Conservation (phyloP, 2,329 filamentous ascomycete species). For the Claviceps arundinis region DNA sequence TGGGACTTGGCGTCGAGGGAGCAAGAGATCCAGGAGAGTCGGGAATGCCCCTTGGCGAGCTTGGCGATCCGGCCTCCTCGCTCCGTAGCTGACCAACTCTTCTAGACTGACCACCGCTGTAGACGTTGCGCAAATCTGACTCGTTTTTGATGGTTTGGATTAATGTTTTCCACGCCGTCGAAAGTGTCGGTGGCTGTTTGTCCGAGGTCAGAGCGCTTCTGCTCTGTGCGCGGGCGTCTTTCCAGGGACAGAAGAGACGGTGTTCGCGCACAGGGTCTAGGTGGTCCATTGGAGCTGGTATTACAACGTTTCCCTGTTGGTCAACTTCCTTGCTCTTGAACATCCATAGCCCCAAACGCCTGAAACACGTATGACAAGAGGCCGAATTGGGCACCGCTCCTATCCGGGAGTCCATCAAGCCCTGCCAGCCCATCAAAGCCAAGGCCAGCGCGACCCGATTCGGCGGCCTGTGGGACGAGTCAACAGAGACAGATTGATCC, state of each 20-base stretch:
- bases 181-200: conserved; percentile 16
- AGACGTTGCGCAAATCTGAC: conserved; percentile 33
- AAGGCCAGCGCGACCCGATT: conserved; percentile 54
- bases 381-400: conserved; percentile 57
- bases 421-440: conserved; percentile 65
- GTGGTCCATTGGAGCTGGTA: conserved; percentile 48
- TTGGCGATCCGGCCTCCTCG: conserved; percentile 1
- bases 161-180: conserved; percentile 43
- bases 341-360: conserved; percentile 86
- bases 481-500: conserved; percentile 14
- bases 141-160: conserved; percentile 44
- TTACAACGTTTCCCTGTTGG: conserved; percentile 35
- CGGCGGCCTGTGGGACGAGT: conserved; percentile 18
- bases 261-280: conserved; percentile 62
- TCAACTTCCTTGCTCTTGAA: conserved; percentile 65
- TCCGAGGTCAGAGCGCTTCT: conserved; percentile 18
- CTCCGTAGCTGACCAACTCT: conserved; percentile 10
- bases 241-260: conserved; percentile 75
- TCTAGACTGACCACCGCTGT: conserved; percentile 17
- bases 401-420: conserved; percentile 39
- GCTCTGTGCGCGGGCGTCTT: conserved; percentile 49
- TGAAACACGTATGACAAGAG: conserved; percentile 74
- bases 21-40: conserved; percentile 7
- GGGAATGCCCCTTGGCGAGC: background rate
- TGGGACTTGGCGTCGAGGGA: conserved; percentile 7